These are phyloP conservation scores for Trichosporon asahii DNA, from an alignment of 1,284 basidiomycete genomes.

Conservation along the genomic window DNA sequence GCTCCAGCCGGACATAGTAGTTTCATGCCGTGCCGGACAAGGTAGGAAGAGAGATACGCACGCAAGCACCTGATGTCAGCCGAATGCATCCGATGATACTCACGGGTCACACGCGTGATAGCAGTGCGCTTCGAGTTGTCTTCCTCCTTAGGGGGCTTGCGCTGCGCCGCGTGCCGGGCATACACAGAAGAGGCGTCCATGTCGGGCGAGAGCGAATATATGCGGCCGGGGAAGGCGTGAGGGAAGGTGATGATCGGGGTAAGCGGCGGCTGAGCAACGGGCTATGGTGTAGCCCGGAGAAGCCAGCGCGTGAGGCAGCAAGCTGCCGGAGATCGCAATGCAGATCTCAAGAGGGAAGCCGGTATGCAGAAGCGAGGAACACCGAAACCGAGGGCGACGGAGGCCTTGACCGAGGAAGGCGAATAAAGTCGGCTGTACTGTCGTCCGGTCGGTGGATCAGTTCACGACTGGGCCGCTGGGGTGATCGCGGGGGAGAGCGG, in stretches of 20 bases:
- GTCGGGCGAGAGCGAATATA: too few relatives aligned
- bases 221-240: too few relatives aligned
- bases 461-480: background rate
- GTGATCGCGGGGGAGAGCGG: background rate
- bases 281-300: background rate
- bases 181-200: background rate
- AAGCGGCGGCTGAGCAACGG: background rate
- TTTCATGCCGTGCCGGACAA: background rate
- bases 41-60: background rate
- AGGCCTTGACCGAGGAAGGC: constrained; percentile 12
- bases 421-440: background rate
- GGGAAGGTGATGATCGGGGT: background rate
- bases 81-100: background rate
- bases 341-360: background rate
- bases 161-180: constrained; percentile 10
- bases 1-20: too few relatives aligned
- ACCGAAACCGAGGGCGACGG: constrained; percentile 2
- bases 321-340: background rate
- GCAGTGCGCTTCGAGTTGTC: background rate
- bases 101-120: constrained; percentile 17
- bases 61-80: constrained; percentile 17
- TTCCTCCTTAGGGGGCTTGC: background rate
- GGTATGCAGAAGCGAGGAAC: background rate
- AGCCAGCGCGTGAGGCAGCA: background rate
- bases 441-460: background rate